These are phyloP conservation scores for Ampelocalamus luodianensis DNA, from an alignment of 176 grass and related monocot species.

Conservation along the genomic window DNA sequence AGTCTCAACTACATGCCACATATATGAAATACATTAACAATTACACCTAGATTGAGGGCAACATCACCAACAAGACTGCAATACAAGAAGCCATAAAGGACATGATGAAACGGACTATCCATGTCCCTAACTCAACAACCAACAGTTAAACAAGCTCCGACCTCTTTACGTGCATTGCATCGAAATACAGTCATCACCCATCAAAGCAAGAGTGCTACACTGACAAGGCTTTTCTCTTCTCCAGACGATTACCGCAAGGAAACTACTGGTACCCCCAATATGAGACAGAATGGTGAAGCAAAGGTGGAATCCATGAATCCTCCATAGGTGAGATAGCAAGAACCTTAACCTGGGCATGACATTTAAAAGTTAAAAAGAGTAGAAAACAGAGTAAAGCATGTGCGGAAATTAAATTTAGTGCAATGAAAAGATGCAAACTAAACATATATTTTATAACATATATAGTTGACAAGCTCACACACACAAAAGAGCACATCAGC, in stretches of 20 bases:
- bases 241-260: background rate
- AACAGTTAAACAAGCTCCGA: conserved; percentile 30
- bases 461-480: too few species aligned
- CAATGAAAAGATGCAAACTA: too few species aligned
- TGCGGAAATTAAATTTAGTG: background rate
- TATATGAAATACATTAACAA: too few species aligned
- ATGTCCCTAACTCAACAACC: conserved; percentile 42
- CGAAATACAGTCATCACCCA: background rate
- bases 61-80: too few species aligned
- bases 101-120: conserved; percentile 20
- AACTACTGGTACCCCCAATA: conserved; percentile 16
- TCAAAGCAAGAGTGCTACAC: conserved; percentile 21
- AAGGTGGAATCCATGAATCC: conserved; percentile 2
- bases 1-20: too few species aligned
- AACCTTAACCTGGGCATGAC: conserved; percentile 33
- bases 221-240: conserved; percentile 10
- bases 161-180: conserved; percentile 40
- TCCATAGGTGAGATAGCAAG: conserved; percentile 21
- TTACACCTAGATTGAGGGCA: too few species aligned
- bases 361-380: background rate
- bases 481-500: too few species aligned
- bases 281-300: background rate
- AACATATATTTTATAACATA: too few species aligned
- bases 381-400: background rate
- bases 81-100: too few species aligned